A percentile compares a stretch with the other conserved stretches of the same genome.
phyloP scores from a whole-genome alignment of 495 filamentous ascomycete species.

The Xylaria curta region DNA sequence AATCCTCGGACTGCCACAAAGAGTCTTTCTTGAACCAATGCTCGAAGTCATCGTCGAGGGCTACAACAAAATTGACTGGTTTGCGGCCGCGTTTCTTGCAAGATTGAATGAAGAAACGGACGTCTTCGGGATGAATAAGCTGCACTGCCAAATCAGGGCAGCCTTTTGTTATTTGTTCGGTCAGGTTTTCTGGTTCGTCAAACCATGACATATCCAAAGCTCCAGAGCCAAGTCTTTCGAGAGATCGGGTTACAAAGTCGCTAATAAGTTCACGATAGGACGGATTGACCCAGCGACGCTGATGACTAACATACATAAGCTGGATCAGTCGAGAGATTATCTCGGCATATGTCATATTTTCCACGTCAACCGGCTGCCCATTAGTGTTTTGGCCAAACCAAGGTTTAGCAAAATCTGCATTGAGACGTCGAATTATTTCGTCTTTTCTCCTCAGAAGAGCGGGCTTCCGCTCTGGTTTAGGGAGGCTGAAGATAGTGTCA shows the following conservation, averaged over 20 bases:
- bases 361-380: slow-evolving; percentile 75
- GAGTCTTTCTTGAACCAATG: slow-evolving; percentile 94
- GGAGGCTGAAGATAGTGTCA: slow-evolving; percentile 82
- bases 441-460: slow-evolving; percentile 80
- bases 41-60: slow-evolving; percentile 82
- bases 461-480: slow-evolving; percentile 77
- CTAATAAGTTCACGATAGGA: slow-evolving; percentile 74
- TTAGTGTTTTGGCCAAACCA: slow-evolving; percentile 82
- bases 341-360: slow-evolving; percentile 89
- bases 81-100: slow-evolving; percentile 82
- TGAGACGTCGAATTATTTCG: slow-evolving; percentile 85
- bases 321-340: slow-evolving; percentile 83
- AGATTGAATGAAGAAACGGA: slow-evolving; percentile 79
- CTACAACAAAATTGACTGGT: slow-evolving; percentile 81
- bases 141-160: slow-evolving; percentile 75
- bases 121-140: slow-evolving; percentile 85
- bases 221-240: slow-evolving; percentile 72
- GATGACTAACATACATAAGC: slow-evolving; percentile 82
- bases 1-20: slow-evolving; percentile 85
- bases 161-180: slow-evolving; percentile 67
- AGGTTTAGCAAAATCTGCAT: slow-evolving; percentile 85
- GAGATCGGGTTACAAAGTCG: slow-evolving; percentile 80
- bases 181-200: slow-evolving; percentile 67
- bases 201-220: slow-evolving; percentile 68
- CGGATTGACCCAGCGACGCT: slow-evolving; percentile 79